Conservation (phyloP, 2,329 filamentous ascomycete genomes). For the Colletotrichum tropicicola region DNA sequence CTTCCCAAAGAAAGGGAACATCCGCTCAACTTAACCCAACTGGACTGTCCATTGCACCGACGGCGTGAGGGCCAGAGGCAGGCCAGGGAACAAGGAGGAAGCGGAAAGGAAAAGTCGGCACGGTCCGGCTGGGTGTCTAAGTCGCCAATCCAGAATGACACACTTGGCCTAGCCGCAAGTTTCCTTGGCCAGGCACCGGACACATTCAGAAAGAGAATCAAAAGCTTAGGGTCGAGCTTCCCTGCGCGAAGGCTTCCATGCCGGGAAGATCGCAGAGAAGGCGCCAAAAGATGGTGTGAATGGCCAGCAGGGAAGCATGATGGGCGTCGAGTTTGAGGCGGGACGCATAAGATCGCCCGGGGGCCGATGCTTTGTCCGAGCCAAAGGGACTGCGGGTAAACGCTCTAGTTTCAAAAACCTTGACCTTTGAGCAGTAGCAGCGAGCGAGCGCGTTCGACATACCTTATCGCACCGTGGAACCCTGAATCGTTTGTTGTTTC, state of each 20-base stretch:
- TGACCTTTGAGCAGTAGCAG: not conserved
- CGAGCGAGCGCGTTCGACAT: not conserved
- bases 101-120: slow-evolving; percentile 11
- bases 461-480: not conserved
- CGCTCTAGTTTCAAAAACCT: slow-evolving; percentile 16
- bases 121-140: slow-evolving; percentile 12
- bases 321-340: slow-evolving; percentile 13
- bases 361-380: slow-evolving; percentile 18
- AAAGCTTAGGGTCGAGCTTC: not conserved
- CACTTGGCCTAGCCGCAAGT: not conserved
- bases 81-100: slow-evolving; percentile 7
- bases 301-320: not conserved
- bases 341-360: slow-evolving; percentile 4
- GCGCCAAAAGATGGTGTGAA: not conserved
- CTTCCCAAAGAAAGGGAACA: not conserved
- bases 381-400: slow-evolving; percentile 1
- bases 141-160: not conserved
- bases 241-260: not conserved
- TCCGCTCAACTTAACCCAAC: slow-evolving; percentile 10
- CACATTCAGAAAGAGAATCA: not conserved
- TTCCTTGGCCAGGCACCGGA: not conserved
- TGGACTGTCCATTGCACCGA: slow-evolving; percentile 16
- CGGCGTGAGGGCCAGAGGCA: not conserved
- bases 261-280: slow-evolving; percentile 5
- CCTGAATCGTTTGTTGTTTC: not conserved